Percentiles rank a stretch among this genome's conserved stretches.
Conservation (phyloP, 352 stramenopile genomes). For the Peronosclerospora sorghi region DNA sequence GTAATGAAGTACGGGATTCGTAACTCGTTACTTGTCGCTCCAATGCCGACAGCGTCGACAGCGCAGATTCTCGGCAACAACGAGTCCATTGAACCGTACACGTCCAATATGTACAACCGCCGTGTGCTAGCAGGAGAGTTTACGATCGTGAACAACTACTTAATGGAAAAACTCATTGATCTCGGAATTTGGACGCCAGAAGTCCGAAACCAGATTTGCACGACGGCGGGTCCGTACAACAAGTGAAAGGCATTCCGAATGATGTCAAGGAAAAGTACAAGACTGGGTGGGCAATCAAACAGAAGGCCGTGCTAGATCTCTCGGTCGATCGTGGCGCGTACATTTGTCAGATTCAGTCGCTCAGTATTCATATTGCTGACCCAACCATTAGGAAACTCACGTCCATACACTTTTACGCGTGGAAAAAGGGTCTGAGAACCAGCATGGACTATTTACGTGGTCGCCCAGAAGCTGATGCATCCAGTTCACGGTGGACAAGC, state of each 20-base stretch:
- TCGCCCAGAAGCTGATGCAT: slow-evolving; percentile 97
- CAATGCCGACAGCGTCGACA: slow-evolving; percentile 99
- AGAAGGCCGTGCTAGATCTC: slow-evolving; percentile 95
- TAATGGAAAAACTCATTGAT: slow-evolving; percentile 95
- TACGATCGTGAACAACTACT: slow-evolving; percentile 99
- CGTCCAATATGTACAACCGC: slow-evolving; percentile 99
- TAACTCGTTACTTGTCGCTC: slow-evolving; percentile 98
- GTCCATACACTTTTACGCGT: slow-evolving; percentile 99
- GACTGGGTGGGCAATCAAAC: slow-evolving; percentile 99
- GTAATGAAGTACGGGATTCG: slow-evolving; percentile 92
- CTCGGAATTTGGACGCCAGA: slow-evolving; percentile 94
- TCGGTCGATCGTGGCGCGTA: slow-evolving; percentile 96
- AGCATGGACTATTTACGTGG: slow-evolving; percentile 99
- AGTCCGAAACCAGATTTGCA: slow-evolving; percentile 98
- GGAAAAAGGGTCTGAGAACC: slow-evolving; percentile 99
- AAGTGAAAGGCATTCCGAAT: slow-evolving; percentile 71
- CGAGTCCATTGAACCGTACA: slow-evolving; percentile 98
- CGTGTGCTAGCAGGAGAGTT: slow-evolving; percentile 98
- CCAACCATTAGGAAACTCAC: slow-evolving; percentile 96
- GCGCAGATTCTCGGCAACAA: slow-evolving; percentile 99
- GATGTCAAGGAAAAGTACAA: slow-evolving; percentile 96
- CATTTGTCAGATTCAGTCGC: slow-evolving; percentile 96
- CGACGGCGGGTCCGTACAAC: slow-evolving; percentile 93
- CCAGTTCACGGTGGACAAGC: slow-evolving; percentile 99
- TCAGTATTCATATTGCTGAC: slow-evolving; percentile 99